Conservation (phyloP, 805 yeast genomes). For the Komagataella ulmi region DNA sequence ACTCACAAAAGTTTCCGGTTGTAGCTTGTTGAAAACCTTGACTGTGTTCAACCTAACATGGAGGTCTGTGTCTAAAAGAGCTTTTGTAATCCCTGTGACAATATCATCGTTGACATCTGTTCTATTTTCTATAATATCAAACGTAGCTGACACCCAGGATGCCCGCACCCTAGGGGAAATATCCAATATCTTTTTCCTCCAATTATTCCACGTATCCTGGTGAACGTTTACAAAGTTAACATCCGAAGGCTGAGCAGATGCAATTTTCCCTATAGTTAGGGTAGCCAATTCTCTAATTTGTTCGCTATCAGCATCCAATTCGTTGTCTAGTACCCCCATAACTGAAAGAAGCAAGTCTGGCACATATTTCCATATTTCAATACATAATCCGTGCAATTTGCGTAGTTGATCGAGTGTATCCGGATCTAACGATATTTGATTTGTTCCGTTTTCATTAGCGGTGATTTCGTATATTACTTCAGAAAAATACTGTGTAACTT, state of each 20-base stretch:
- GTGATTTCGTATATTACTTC: slow-evolving; percentile 47
- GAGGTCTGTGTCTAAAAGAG: slow-evolving; percentile 66
- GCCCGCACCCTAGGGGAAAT: slow-evolving; percentile 48
- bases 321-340: slow-evolving; percentile 70
- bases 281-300: slow-evolving; percentile 56
- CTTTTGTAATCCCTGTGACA: slow-evolving; percentile 45
- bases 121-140: slow-evolving; percentile 30
- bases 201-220: slow-evolving; percentile 46
- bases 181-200: slow-evolving; percentile 71
- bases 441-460: slow-evolving; percentile 9
- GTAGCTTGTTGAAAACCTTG: slow-evolving; percentile 30
- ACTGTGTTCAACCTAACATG: slow-evolving; percentile 56
- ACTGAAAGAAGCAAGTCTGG: slow-evolving; percentile 67
- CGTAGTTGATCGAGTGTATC: slow-evolving; percentile 25
- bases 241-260: slow-evolving; percentile 32
- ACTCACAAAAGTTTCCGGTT: slow-evolving; percentile 29
- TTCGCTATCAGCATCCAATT: slow-evolving; percentile 59
- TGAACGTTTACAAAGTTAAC: slow-evolving; percentile 47
- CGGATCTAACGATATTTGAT: slow-evolving; percentile 4
- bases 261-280: slow-evolving; percentile 54
- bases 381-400: slow-evolving; percentile 48
- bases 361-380: slow-evolving; percentile 62
- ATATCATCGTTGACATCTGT: slow-evolving; percentile 36
- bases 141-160: slow-evolving; percentile 54
- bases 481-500: slow-evolving; percentile 66